Evolutionary conservation across 441 rosid genomes (phyloP), one percentile per base, ranked within the genome.

Genomic region (Flueggea neowawraea): DNA sequence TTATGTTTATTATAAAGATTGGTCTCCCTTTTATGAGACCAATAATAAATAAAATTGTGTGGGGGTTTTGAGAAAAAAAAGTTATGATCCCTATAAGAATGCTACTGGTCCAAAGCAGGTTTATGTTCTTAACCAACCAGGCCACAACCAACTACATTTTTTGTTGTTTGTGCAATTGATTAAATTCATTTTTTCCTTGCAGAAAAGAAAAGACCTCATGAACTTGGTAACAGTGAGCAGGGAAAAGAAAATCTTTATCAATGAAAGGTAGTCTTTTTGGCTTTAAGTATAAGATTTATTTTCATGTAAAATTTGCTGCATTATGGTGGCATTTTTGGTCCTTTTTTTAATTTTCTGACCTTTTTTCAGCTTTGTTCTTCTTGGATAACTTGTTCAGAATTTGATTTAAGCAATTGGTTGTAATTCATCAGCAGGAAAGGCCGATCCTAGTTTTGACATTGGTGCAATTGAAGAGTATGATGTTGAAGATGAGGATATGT

Each of bases 401-500:
- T 33, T 33, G 39, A 33, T 33, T 33, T 58, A 48, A 71, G 81
- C 83, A 55, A 74, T 69, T 69, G 62, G 69, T 55, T 62, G 72
- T 67, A 62, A 70, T 72, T 63, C 73, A 82, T 80, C 96, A 94
- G 96, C 96, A 82, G 90, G 95, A 83, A 89, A 88, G 74, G 77
- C 79, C 74, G 95, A 90, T 74, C 86, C 96, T 52, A 97, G 99
- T 60, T 91, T 95, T 82, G 99, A 98, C 70, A 91, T 95, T 82
- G 99, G 98, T 39, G 98, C 99, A 52, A 92, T 95, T 53, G 99
- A 91, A 78, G 99, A 91, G 65, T 93, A 80, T 76, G 97, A 85
- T 81, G 89, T 72, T 33, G 99, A 95, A 88, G 99, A 95, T 75
- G 99, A 91, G 76, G 99, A 95, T 80, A 81, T 95, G 52, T 95